Base-by-base conservation (phyloP, 192 early-diverging fungal species). In the Coemansia erecta region DNA sequence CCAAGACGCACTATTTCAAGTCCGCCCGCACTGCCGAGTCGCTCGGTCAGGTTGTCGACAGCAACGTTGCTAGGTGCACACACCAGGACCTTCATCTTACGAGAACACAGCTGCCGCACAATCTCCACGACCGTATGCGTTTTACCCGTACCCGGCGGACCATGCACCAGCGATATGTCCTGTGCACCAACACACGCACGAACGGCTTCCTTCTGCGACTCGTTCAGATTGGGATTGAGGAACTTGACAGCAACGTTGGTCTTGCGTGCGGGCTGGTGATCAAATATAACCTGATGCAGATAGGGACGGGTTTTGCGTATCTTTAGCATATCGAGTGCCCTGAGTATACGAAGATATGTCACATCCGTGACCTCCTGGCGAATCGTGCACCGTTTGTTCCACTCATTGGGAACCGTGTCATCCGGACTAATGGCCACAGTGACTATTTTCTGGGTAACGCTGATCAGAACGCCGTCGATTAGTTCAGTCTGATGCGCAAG, bases 21-120 rank as follows among this genome's bases (percentile, higher is more conserved):
- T 1, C 80, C 68, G 60, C 81, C 77, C 19, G 57, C 18, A 18
- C 61, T 60, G 1, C 83, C 82, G 11, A 97, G 72, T 11, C 94
- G 81, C 58, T 92, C 92, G 4, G 90, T 92, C 28, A 95, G 58
- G 58, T 93, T 97, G 61, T 95, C 93, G 73, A 86, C 92, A 41
- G 90, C 85, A 39, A 93, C 90, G 57, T 97, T 97, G 17, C 87
- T 90, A 1, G 93, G 93, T 0, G 88, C 94, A 63, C 94, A 97
- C 1, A 95, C 92, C 3, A 97, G 70, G 8, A 97, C 80, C 0
- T 86, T 73, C 37, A 87, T 70, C 13, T 82, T 80, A 4, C 73
- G 65, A 2, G 63, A 69, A 8, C 66, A 70, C 2, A 97, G 75
- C 62, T 92, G 93, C 22, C 90, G 84, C 23, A 97, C 80, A 12